Conservation (phyloP, 495 filamentous ascomycete genomes). For the Lepraria neglecta region DNA sequence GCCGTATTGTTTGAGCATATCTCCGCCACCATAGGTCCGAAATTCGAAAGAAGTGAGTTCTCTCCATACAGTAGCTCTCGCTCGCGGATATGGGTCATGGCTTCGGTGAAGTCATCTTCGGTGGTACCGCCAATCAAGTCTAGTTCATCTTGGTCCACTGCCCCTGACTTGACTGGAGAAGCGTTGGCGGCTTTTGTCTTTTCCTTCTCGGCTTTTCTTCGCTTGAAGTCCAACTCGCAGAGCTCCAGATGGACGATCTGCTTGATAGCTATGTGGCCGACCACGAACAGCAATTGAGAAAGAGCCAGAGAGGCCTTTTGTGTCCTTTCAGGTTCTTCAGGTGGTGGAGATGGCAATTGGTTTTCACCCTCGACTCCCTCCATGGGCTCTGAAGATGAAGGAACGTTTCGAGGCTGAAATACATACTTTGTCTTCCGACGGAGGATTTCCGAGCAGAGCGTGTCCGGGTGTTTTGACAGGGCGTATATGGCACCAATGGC, state of each 20-base stretch:
- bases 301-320: constrained; percentile 65
- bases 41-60: constrained; percentile 77
- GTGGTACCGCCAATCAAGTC: constrained; percentile 96
- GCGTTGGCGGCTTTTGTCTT: constrained; percentile 60
- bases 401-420: constrained; percentile 47
- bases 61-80: constrained; percentile 86
- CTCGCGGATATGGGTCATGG: constrained; percentile 90
- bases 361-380: constrained; percentile 34
- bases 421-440: constrained; percentile 78
- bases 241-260: constrained; percentile 99
- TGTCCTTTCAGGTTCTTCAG: constrained; percentile 35
- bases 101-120: constrained; percentile 97
- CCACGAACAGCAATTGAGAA: constrained; percentile 89
- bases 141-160: constrained; percentile 66
- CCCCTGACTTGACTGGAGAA: constrained; percentile 32
- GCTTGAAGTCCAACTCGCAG: constrained; percentile 94
- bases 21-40: constrained; percentile 83
- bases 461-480: constrained; percentile 91
- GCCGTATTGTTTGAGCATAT: constrained; percentile 90
- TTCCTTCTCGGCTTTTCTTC: constrained; percentile 89
- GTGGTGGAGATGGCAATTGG: constrained; percentile 32
- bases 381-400: constrained; percentile 32
- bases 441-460: constrained; percentile 86
- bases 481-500: constrained; percentile 92
- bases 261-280: constrained; percentile 95